Evolutionary conservation across 768 basidiomycete genomes (phyloP), one percentile per base, ranked within the genome.

Genomic region (Amanita phalloides): DNA sequence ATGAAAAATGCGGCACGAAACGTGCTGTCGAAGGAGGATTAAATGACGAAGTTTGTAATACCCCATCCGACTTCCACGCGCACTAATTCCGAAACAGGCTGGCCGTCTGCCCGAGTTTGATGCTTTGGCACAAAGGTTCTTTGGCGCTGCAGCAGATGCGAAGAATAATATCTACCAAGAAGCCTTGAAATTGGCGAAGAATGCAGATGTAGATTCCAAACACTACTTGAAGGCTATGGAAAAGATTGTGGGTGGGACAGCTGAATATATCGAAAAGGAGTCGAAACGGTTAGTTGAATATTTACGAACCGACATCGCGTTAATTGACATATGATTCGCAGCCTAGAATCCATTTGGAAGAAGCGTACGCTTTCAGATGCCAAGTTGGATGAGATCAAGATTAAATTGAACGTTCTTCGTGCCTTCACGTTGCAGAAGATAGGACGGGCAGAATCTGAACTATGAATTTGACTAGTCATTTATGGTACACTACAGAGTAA

Each of bases 221-320:
- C 86, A 93, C 66, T 99, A 99, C 66, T 58, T 93, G 53, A 83
- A 84, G 54, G 82, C 92, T 39, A 94, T 97, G 90, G 82, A 90
- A 68, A 92, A 95, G 68, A 71, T 93, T 5, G 68, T 80, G 23
- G 80, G 76, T 53, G 77, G 81, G 45, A 73, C 81, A 26, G 83
- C 84, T 58, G 77, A 66, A 33, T 98, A 94, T 70, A 61, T 95
- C 49, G 76, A 80, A 63, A 95, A 94, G 71, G 96, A 99, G 69
- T 68, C 78, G 30, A 81, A 78, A 60, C 80, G 94, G 90, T 94
- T 59, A 60, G 66, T 61, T 55, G 13, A 36, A 39, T 33, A 50
- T 55, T 57, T 49, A 48, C 37, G 30, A 33, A 37, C 3, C 46
- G 50, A 36, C 50, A 64, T 25, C 37, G 23, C 14, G 56, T 55